A percentile compares a stretch with the other conserved stretches of the same genome.
These are phyloP conservation scores for Monocercomonoides exilis DNA, from an alignment of 78 protist genomes.

Conservation along the genomic window DNA sequence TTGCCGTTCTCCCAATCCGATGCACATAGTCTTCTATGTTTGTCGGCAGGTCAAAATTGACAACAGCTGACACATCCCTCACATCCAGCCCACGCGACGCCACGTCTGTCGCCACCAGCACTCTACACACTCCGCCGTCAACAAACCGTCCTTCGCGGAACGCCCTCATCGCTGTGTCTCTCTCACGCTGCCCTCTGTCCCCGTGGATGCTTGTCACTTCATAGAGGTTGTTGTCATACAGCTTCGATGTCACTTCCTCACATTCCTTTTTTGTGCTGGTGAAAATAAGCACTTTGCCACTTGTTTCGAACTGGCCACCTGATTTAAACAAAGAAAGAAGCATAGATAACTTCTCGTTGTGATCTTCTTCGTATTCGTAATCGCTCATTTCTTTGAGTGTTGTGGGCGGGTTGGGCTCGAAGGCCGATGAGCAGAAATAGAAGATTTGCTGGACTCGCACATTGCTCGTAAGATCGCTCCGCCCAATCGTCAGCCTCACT, in stretches of 20 bases:
- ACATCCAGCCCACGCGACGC: conserved; percentile 71
- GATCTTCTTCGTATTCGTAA: too few species aligned
- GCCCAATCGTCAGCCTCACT: conserved; percentile 60
- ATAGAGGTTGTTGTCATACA: conserved; percentile 34
- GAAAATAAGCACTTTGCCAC: conserved; percentile 60
- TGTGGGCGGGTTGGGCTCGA: background rate
- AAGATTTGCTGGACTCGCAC: background rate
- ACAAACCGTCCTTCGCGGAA: conserved; percentile 41
- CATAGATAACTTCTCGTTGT: too few species aligned
- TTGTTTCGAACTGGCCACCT: conserved; percentile 12
- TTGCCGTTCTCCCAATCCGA: conserved; percentile 34
- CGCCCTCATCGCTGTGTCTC: conserved; percentile 47
- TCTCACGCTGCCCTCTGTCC: conserved; percentile 75
- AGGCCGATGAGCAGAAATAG: background rate
- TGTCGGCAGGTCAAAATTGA: conserved; percentile 16
- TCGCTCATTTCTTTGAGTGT: background rate
- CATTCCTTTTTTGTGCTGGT: conserved; percentile 53
- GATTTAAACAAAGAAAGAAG: conserved; percentile 23
- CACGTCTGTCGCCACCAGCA: conserved; percentile 80
- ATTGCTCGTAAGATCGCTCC: conserved; percentile 44
- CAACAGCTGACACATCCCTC: background rate
- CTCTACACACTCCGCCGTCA: background rate
- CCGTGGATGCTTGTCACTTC: conserved; percentile 80
- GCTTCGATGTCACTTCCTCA: conserved; percentile 36
- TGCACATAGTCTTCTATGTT: conserved; percentile 10